Percentiles rank a stretch among this genome's conserved stretches.
Conservation (phyloP, 73 alveolate species). For the Urostyla sp. region DNA sequence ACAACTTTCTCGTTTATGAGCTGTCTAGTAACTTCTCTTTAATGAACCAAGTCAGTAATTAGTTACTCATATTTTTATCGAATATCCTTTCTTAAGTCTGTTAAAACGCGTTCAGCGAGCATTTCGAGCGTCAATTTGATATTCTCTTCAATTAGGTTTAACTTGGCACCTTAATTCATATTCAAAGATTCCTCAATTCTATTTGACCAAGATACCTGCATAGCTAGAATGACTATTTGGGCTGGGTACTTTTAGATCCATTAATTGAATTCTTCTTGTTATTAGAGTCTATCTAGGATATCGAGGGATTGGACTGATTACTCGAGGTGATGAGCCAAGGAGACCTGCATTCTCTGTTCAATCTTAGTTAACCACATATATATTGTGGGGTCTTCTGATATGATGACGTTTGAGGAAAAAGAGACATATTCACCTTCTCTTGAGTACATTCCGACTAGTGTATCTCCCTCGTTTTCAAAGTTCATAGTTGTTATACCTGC, state of each 20-base stretch:
- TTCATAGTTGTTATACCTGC: conserved; percentile 95
- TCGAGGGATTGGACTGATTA: conserved; percentile 87
- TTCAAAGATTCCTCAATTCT: conserved; percentile 90
- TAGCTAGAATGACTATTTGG: conserved; percentile 91
- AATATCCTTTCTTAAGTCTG: conserved; percentile 93
- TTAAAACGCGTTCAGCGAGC: conserved; percentile 97
- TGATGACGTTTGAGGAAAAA: conserved; percentile 84
- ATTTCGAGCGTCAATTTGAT: conserved; percentile 88
- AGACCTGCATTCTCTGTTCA: conserved; percentile 93
- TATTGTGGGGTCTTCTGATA: conserved; percentile 98
- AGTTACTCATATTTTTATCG: conserved; percentile 98
- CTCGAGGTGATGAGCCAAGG: conserved; percentile 93
- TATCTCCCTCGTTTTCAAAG: conserved; percentile 87
- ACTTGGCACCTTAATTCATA: conserved; percentile 66
- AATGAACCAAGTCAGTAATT: conserved; percentile 98
- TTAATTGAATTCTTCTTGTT: conserved; percentile 84
- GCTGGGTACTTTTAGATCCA: conserved; percentile 98
- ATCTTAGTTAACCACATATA: conserved; percentile 98
- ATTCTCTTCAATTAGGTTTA: conserved; percentile 85
- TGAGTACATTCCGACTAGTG: conserved; percentile 93
- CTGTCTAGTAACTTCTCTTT: conserved; percentile 98
- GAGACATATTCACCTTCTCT: conserved; percentile 98
- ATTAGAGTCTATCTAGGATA: conserved; percentile 61
- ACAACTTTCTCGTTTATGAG: conserved; percentile 82
- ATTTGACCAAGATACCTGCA: conserved; percentile 95